phyloP scores from a whole-genome alignment of 352 stramenopile genomes.

The Globisporangium nagaii region DNA sequence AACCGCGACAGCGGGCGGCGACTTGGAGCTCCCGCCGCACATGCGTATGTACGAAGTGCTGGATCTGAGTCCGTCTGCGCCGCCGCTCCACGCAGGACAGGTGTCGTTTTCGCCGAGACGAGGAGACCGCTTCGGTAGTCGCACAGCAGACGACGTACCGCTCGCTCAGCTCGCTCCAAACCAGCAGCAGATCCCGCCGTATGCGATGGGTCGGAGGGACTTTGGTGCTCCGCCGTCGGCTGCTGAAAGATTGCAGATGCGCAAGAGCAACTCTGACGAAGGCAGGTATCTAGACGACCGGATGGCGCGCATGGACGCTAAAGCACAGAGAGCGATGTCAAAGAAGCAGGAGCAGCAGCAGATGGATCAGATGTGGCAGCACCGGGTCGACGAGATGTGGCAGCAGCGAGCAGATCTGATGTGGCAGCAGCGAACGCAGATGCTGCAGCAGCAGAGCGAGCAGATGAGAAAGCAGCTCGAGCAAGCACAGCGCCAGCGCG shows the following conservation, averaged over 20 bases:
- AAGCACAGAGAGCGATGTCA: neutral
- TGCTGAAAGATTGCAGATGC: neutral
- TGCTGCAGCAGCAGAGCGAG: neutral
- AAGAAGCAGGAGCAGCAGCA: neutral
- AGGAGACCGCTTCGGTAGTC: conserved; percentile 8
- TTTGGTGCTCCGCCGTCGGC: neutral
- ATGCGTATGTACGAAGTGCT: conserved; percentile 41
- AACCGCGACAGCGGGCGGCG: conserved; percentile 4
- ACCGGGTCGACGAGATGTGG: no score
- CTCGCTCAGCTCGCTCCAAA: neutral
- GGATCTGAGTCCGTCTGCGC: conserved; percentile 42
- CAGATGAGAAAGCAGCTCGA: neutral
- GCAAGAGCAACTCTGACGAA: conserved; percentile 14
- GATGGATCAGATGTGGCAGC: neutral
- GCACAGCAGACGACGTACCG: conserved; percentile 1
- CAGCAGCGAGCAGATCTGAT: no score
- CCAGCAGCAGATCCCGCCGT: neutral
- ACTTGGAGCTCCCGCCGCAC: conserved; percentile 33
- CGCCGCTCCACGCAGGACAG: conserved; percentile 14
- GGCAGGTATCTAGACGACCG: conserved; percentile 2
- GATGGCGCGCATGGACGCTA: neutral
- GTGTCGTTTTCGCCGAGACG: conserved; percentile 9
- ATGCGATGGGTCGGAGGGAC: neutral
- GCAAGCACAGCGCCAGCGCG: neutral
- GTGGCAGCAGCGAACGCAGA: no score